Base-by-base conservation (phyloP, 2,329 filamentous ascomycete species). In the Parasarocladium wereldwijsianum region DNA sequence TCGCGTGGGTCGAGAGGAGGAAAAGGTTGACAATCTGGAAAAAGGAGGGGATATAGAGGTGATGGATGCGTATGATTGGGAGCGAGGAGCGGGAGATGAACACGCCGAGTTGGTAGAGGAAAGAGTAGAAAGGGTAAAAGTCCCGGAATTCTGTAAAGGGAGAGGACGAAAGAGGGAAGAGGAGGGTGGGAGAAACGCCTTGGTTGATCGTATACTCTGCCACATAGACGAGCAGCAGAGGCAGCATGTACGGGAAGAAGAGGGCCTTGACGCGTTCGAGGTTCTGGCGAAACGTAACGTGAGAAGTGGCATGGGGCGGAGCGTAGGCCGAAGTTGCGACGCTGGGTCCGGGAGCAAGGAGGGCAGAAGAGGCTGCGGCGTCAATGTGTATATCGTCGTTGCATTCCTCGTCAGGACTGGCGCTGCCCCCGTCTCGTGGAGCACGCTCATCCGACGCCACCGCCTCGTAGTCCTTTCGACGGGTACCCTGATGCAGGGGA, bases 151-250 rank as follows among this genome's bases (percentile, higher is more conserved):
- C 70, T 18, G 60, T 56, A 49, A 96, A 96, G 0, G 90, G 90
- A 1, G 81, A 78, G 8, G 67, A 55, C 1, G 64, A 47, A 1
- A 94, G 62, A 0, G 86, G 84, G 47, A 93, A 98, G 4, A 98
- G 68, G 0, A 96, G 62, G 0, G 85, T 93, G 1, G 90, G 87
- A 0, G 84, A 66, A 1, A 96, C 84, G 20, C 86, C 87, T 58
- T 93, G 86, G 57, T 96, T 96, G 54, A 96, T 94, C 32, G 82
- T 92, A 51, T 98, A 98, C 58, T 98, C 90, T 33, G 86, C 84
- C 20, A 96, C 70, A 50, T 94, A 98, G 17, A 98, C 90, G 11
- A 96, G 59, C 19, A 96, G 64, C 10, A 98, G 65, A 0, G 90
- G 90, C 4, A 93, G 64, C 85, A 98, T 96, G 51, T 76, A 77